Base-by-base conservation (phyloP, 2,329 filamentous ascomycete genomes). In the Penicillium sp. region DNA sequence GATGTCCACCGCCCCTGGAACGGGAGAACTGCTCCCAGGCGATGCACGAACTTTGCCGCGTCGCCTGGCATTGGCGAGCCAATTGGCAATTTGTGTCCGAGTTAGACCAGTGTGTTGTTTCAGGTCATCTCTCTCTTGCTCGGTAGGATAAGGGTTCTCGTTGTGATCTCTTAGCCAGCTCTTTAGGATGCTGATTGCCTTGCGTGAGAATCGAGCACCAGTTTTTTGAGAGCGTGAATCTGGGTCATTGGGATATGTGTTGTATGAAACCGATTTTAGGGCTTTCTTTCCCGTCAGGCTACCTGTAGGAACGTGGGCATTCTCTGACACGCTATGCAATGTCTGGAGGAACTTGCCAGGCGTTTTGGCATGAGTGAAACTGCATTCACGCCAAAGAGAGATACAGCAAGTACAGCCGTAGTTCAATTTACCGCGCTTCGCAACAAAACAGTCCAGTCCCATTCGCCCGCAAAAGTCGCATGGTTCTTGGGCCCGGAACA, bases 21-120 rank as follows among this genome's bases (percentile, higher is more conserved):
- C 85, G 1, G 91, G 89, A 5, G 90, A 93, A 19, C 83, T 85
- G 31, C 85, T 86, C 62, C 88, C 82, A 47, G 85, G 86, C 2
- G 67, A 60, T 57, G 84, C 80, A 48, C 87, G 85, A 54, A 89
- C 86, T 77, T 96, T 96, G 67, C 90, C 88, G 61, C 92, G 84
- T 56, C 92, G 86, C 43, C 92, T 86, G 57, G 91, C 91, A 74
- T 96, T 96, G 58, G 92, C 92, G 47, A 96, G 85, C 92, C 92
- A 96, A 72, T 95, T 96, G 12, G 88, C 88, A 66, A 96, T 93
- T 70, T 97, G 93, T 15, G 83, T 89, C 67, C 90, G 86, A 72
- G 86, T 92, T 41, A 97, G 81, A 8, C 91, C 91, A 0, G 92
- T 96, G 66, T 89, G 84, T 47, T 84, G 82, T 73, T 91, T 89